Evolutionary conservation across 2,329 filamentous ascomycete species (phyloP).

Genomic region (Hymenoscyphus fraxineus): DNA sequence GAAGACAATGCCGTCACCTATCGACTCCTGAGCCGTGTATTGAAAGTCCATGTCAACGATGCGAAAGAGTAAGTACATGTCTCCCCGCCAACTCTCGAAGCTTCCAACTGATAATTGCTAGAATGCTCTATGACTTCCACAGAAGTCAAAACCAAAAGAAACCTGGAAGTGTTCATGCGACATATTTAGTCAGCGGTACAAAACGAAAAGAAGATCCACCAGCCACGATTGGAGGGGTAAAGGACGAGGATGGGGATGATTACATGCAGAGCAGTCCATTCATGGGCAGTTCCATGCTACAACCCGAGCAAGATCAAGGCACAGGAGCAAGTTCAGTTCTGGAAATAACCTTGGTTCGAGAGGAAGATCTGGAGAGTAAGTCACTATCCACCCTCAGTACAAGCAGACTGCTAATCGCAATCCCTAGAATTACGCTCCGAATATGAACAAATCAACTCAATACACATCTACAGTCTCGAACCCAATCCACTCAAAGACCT

Average conservation of each 20-base stretch:
- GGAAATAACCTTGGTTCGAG: conserved; percentile 63
- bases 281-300: conserved; percentile 63
- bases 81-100: background rate
- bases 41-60: conserved; percentile 79
- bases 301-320: conserved; percentile 41
- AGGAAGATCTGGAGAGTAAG: conserved; percentile 63
- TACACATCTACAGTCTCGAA: conserved; percentile 85
- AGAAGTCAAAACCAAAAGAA: conserved; percentile 71
- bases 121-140: conserved; percentile 86
- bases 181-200: conserved; percentile 79
- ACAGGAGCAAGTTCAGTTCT: conserved; percentile 51
- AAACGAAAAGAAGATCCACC: conserved; percentile 42
- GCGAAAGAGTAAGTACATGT: conserved; percentile 70
- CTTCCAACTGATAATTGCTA: conserved; percentile 37
- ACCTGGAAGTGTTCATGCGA: conserved; percentile 75
- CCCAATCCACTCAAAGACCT: conserved; percentile 67
- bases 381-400: conserved; percentile 39
- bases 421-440: conserved; percentile 59
- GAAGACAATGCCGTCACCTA: conserved; percentile 63
- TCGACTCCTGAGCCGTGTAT: conserved; percentile 73
- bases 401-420: conserved; percentile 13
- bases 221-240: conserved; percentile 37
- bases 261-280: conserved; percentile 62
- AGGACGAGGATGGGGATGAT: conserved; percentile 61
- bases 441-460: conserved; percentile 70